Base-by-base conservation (phyloP, 108 stramenopile genomes). In the Pseudonitzschia delicatissima region DNA sequence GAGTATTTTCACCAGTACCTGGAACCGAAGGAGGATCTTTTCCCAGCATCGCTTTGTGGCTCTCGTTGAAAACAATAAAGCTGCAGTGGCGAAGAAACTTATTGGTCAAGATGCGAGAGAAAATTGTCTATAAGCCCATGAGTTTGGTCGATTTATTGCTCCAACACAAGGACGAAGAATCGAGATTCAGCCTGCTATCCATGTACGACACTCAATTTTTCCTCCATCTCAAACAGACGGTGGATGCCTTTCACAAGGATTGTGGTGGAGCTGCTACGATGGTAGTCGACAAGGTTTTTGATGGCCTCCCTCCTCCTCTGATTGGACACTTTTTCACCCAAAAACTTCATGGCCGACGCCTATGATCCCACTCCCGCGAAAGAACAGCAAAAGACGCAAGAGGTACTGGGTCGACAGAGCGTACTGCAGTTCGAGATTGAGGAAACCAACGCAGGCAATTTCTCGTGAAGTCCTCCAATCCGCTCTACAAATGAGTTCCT, bases 371-470 rank as follows among this genome's bases (percentile, higher is more conserved):
- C 42, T n/a, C 77, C 74, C 13, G 80, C 69, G 29, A 44, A 76
- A 53, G 59, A 79, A 45, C 85, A 86, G 52, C 78, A 73, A 39
- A 58, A 61, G 23, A 68, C 68, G 28, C 85, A 86, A 65, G 51
- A 69, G 2, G 64, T 82, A 8, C 42, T 86, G 31, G 85, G 85
- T 8, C 70, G 77, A 12, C 85, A 86, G 42, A 79, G 60, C 48
- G 47, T 86, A 11, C 69, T 66, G 34, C 85, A 86, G 55, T 58
- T 76, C 20, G 61, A 63, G 47, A 45, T 28, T 31, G n/a, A 11
- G 13, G 33, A 26, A 8, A 57, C 7, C 39, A 17, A 32, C 9
- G 12, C 11, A 65, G 0, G 32, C 2, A 33, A 13, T 34, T 15
- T 18, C 53, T 28, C n/a, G 5, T 3, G 71, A 72, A 20, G 29